Conservation (phyloP, 2,329 filamentous ascomycete genomes). For the Pseudogymnoascus pannorum region DNA sequence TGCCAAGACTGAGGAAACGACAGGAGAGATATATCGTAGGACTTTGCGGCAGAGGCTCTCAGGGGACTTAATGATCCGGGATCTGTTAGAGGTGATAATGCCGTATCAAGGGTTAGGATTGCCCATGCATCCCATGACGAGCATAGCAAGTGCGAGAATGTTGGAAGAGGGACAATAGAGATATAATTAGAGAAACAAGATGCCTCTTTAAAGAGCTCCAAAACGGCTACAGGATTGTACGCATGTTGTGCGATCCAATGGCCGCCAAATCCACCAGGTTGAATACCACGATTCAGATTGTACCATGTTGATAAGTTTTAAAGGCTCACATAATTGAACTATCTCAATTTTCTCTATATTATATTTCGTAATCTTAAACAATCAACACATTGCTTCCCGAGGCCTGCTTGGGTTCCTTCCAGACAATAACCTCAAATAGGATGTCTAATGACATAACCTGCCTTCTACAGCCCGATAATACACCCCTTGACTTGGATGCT, state of each 20-base stretch:
- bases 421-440: background rate
- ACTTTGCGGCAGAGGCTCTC: background rate
- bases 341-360: background rate
- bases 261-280: background rate
- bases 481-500: slow-evolving; percentile 6
- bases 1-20: background rate
- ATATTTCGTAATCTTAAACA: background rate
- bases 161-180: background rate
- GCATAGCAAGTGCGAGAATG: background rate
- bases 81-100: too few species aligned
- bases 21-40: background rate
- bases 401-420: background rate
- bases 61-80: background rate
- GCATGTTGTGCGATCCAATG: background rate
- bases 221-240: background rate
- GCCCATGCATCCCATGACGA: background rate
- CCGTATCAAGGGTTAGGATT: too few species aligned
- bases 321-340: background rate
- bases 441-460: background rate
- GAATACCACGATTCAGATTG: background rate
- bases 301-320: background rate
- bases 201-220: background rate
- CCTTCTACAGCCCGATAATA: background rate
- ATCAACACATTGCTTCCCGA: background rate
- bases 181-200: background rate